These are phyloP conservation scores for Hypoxylon intermedium DNA, from an alignment of 495 filamentous ascomycete genomes.

Conservation along the genomic window DNA sequence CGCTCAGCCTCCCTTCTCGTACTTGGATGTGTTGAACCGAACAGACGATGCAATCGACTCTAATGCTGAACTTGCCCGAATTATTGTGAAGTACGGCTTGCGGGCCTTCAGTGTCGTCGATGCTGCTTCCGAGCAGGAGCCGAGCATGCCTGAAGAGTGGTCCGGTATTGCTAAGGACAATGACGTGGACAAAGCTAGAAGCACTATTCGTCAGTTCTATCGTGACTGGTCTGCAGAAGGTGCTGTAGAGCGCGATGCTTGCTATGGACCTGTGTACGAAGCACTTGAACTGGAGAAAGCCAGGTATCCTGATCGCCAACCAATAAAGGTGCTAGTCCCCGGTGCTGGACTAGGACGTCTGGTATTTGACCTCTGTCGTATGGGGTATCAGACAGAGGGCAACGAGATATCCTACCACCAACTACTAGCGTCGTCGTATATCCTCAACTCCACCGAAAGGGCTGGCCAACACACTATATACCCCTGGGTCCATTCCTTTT, in stretches of 20 bases:
- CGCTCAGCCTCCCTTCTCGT: conserved; percentile 78
- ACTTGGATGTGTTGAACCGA: conserved; percentile 74
- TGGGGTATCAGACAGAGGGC: conserved; percentile 79
- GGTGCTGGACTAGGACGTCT: conserved; percentile 82
- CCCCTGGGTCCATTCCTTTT: conserved; percentile 82
- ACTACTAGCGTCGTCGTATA: conserved; percentile 82
- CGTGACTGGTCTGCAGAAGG: conserved; percentile 93
- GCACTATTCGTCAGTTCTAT: conserved; percentile 90
- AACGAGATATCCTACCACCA: conserved; percentile 98
- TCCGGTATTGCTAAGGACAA: conserved; percentile 65
- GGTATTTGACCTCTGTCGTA: conserved; percentile 79
- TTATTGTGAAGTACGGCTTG: conserved; percentile 72
- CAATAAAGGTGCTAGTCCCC: conserved; percentile 72
- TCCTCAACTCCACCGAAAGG: conserved; percentile 69
- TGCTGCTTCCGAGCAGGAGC: conserved; percentile 24
- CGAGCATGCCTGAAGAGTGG: conserved; percentile 61
- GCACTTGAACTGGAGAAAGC: conserved; percentile 66
- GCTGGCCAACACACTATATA: conserved; percentile 69
- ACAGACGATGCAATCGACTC: conserved; percentile 88
- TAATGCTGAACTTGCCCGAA: conserved; percentile 82
- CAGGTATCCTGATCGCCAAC: conserved; percentile 12
- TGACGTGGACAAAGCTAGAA: conserved; percentile 89
- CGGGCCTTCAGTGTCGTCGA: conserved; percentile 64
- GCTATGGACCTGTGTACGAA: conserved; percentile 73
- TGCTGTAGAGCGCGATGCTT: conserved; percentile 70